Evolutionary conservation across 2,329 filamentous ascomycete species (phyloP).

Genomic region (Fusarium circinatum): DNA sequence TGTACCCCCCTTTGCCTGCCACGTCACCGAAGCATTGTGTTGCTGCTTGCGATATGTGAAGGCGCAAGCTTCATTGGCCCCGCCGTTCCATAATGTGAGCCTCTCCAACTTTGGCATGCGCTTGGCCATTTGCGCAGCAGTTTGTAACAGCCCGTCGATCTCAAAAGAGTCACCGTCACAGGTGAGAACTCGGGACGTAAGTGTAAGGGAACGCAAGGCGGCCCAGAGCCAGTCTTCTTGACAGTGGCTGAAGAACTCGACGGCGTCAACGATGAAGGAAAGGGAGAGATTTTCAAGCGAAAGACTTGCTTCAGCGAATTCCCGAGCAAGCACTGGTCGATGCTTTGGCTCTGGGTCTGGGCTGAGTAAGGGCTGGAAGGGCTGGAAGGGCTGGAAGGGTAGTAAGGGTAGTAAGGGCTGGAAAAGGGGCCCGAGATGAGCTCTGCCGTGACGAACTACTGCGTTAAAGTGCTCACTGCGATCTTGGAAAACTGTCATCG

Average conservation of each 20-base stretch:
- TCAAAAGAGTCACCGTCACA: neutral
- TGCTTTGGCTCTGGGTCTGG: neutral
- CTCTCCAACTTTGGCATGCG: constrained; percentile 14
- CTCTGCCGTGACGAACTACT: neutral
- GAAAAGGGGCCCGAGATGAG: neutral
- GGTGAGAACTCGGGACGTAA: constrained; percentile 2
- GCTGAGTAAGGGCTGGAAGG: too few relatives aligned
- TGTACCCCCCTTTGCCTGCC: constrained; percentile 11
- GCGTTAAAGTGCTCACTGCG: constrained; percentile 12
- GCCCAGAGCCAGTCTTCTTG: neutral
- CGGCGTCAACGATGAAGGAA: neutral
- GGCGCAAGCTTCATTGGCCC: constrained; percentile 1
- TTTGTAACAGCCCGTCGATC: neutral
- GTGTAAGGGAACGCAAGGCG: neutral
- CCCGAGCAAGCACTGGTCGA: neutral
- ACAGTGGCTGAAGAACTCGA: neutral
- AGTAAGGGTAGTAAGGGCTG: too few relatives aligned
- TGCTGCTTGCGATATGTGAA: constrained; percentile 2
- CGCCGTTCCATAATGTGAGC: constrained; percentile 16
- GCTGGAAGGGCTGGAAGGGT: too few relatives aligned
- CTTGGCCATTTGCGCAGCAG: neutral
- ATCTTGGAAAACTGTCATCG: neutral
- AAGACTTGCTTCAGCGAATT: neutral
- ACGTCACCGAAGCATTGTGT: neutral
- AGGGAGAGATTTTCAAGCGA: neutral